Evolutionary conservation across 352 stramenopile species (phyloP).

Genomic region (Phytophthora boehmeriae): DNA sequence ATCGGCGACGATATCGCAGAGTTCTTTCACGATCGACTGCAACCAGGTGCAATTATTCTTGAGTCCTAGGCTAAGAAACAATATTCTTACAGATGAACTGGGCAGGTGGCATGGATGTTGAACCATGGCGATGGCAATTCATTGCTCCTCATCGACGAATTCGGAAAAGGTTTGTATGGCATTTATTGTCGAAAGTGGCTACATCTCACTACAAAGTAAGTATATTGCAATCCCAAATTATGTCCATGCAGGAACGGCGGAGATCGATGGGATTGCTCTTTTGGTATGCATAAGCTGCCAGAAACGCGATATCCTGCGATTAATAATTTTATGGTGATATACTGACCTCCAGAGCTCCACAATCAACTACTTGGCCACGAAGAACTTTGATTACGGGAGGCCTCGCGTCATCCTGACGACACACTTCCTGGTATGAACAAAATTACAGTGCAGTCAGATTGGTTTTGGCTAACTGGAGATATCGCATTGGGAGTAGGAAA

Average conservation of each 20-base stretch:
- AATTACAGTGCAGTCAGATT: not conserved
- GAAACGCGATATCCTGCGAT: not conserved
- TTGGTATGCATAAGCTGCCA: slow-evolving; percentile 45
- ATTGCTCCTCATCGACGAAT: slow-evolving; percentile 88
- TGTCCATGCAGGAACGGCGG: slow-evolving; percentile 57
- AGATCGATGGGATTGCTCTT: slow-evolving; percentile 75
- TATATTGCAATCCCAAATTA: not conserved
- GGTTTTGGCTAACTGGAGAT: slow-evolving; percentile 6
- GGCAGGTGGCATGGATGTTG: slow-evolving; percentile 84
- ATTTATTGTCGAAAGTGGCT: not conserved
- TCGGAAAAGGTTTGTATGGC: slow-evolving; percentile 72
- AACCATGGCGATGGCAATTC: slow-evolving; percentile 64
- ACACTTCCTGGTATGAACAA: slow-evolving; percentile 67
- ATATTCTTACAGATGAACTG: too few relatives aligned
- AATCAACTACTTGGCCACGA: slow-evolving; percentile 65
- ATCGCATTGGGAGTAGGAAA: slow-evolving; percentile 44
- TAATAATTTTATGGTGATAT: slow-evolving; percentile 6
- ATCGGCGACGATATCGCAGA: slow-evolving; percentile 73
- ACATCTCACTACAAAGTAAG: not conserved
- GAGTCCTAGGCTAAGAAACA: too few relatives aligned
- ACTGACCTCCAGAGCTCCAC: slow-evolving; percentile 15
- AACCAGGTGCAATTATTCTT: slow-evolving; percentile 83
- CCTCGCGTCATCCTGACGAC: slow-evolving; percentile 81
- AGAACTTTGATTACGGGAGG: slow-evolving; percentile 25
- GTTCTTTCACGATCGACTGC: slow-evolving; percentile 90